Evolutionary conservation across 495 filamentous ascomycete genomes (phyloP), one percentile per base, ranked within the genome.

Genomic region (Penicillium pancosmium): DNA sequence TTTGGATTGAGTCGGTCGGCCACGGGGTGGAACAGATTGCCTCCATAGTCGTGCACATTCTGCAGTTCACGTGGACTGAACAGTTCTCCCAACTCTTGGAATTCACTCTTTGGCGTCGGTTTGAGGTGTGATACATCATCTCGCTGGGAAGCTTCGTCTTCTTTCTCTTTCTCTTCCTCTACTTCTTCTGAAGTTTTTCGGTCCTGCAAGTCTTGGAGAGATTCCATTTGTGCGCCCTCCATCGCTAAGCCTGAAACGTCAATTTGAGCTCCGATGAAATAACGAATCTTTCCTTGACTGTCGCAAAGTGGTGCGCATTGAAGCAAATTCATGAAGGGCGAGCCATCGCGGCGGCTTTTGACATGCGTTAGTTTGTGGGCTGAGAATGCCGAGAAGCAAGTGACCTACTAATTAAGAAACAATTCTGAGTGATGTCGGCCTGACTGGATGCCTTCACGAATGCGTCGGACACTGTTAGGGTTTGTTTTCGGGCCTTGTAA

Each of bases 401-500:
- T 12, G 12, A 70, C 81, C 56, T 71, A 84, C 84, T 91, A 91
- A 66, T 91, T 89, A 0, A 90, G 73, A 7, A 91, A 75, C 0
- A 86, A 75, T 62, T 91, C 89, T 47, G 80, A 87, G 47, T 88
- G 81, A 62, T 89, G 86, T 52, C 83, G 76, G 12, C 84, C 84
- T 1, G 70, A 76, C n/a, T 78, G 68, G 5, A 91, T 61, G 2
- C 81, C 82, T 35, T 83, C 78, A 36, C 78, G 70, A 16, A 91
- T 76, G 44, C 88, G 80, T 44, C 73, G 67, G 2, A 86, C 76
- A 40, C 84, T 74, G 44, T 75, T 67, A 7, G 67, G 65, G 34
- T 78, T 77, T 18, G 84, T 83, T 56, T 81, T 82, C 12, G 82
- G 82, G 0, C 85, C 84, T 65, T 86, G 83, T 2, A 88, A 69